phyloP scores from a whole-genome alignment of 164 flowering plant species.

The Tetracentron sinense region DNA sequence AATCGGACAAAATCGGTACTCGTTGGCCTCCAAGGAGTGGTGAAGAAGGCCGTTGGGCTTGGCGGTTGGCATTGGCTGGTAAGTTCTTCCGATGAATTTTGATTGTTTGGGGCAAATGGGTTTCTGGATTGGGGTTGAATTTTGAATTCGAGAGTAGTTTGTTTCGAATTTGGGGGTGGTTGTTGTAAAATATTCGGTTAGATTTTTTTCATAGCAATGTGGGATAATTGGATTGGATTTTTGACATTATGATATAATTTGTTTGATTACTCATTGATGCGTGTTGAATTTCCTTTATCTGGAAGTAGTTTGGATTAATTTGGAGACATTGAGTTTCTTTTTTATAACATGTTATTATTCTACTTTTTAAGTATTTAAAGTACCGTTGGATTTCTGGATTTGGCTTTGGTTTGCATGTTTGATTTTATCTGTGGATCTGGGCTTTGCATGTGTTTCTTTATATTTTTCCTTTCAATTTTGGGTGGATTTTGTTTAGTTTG shows the following conservation, averaged over 20 bases:
- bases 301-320: no score
- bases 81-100: conserved; percentile 17
- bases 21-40: conserved; percentile 82
- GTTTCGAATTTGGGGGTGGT: conserved; percentile 6
- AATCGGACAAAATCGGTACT: conserved; percentile 84
- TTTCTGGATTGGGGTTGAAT: conserved; percentile 1
- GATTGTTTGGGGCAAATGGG: not conserved
- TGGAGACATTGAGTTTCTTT: no score
- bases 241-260: no score
- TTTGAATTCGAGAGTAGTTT: conserved; percentile 4
- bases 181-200: not conserved
- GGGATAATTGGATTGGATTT: conserved; percentile 19
- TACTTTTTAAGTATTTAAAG: conserved; percentile 14
- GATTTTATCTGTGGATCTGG: no score
- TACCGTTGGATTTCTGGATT: conserved; percentile 23
- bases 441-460: no score
- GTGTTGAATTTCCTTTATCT: no score
- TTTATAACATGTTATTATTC: no score
- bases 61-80: conserved; percentile 99
- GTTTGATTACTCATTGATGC: no score
- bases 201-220: conserved; percentile 29
- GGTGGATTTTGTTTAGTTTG: not conserved
- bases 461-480: no score
- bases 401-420: no score
- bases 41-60: conserved; percentile 86